Evolutionary conservation across 306 rosid species (phyloP).

Genomic region (Cucumis sativus): DNA sequence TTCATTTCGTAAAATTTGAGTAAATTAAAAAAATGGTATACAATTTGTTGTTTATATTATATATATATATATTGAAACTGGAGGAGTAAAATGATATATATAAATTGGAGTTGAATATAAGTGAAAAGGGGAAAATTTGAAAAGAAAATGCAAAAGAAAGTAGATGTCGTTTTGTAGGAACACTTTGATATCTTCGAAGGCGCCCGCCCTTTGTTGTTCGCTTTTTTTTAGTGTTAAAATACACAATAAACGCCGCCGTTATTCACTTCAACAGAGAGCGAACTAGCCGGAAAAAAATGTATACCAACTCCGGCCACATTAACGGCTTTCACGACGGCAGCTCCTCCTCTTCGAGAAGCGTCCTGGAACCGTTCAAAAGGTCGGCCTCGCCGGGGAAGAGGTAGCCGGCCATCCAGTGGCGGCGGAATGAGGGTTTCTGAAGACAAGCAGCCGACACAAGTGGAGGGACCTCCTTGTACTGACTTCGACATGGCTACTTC

Average conservation of each 20-base stretch:
- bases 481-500: constrained; percentile 93
- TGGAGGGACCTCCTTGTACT: constrained; percentile 53
- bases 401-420: constrained; percentile 19
- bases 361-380: constrained; percentile 20
- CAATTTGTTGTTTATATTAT: no score
- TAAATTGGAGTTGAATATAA: no score
- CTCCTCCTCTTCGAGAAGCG: constrained; percentile 14
- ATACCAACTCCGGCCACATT: constrained; percentile 23
- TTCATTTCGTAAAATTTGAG: no score
- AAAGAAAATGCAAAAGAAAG: no score
- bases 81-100: no score
- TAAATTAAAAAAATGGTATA: no score
- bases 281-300: constrained; percentile 13
- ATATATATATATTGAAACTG: no score
- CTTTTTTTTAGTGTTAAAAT: not conserved
- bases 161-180: not conserved
- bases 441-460: constrained; percentile 11
- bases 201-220: constrained; percentile 3
- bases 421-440: constrained; percentile 61
- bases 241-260: not conserved
- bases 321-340: constrained; percentile 26
- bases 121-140: no score
- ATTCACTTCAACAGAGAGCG: not conserved
- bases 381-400: constrained; percentile 53
- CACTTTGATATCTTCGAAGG: not conserved